phyloP scores from a whole-genome alignment of 2,329 filamentous ascomycete genomes.

The Westerdykella aurantiaca region DNA sequence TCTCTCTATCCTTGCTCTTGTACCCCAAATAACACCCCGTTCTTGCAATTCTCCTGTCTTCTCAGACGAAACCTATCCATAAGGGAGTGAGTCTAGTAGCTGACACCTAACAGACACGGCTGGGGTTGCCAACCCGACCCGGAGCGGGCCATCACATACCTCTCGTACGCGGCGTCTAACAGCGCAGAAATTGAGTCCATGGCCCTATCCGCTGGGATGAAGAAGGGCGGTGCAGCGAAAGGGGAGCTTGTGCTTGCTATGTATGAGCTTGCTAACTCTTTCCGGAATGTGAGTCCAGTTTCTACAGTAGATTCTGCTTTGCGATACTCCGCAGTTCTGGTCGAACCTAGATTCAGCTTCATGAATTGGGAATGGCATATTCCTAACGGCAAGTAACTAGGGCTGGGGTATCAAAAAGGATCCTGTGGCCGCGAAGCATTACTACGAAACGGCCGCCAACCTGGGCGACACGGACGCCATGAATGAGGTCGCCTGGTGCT shows the following conservation, averaged over 20 bases:
- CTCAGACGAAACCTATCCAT: neutral
- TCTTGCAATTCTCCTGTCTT: constrained; percentile 6
- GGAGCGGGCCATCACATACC: constrained; percentile 69
- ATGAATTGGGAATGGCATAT: neutral
- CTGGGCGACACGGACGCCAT: constrained; percentile 94
- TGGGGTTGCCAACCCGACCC: constrained; percentile 80
- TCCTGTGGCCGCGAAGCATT: constrained; percentile 76
- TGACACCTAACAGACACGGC: constrained; percentile 61
- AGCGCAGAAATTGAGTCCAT: constrained; percentile 80
- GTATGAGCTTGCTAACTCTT: constrained; percentile 88
- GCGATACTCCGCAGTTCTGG: too few relatives aligned
- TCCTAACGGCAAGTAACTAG: neutral
- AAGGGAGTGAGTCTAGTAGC: neutral
- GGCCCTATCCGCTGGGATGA: constrained; percentile 79
- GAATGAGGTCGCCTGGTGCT: constrained; percentile 96
- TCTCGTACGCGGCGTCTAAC: constrained; percentile 84
- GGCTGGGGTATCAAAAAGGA: constrained; percentile 91
- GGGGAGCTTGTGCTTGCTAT: constrained; percentile 95
- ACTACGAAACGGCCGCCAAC: constrained; percentile 97
- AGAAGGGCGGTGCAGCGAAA: constrained; percentile 90
- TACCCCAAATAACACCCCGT: constrained; percentile 22
- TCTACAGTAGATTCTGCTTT: too few relatives aligned
- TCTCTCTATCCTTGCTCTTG: too few relatives aligned
- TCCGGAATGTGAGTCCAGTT: constrained; percentile 55
- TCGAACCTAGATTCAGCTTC: neutral